Conservation (phyloP, 345 rosid genomes). For the Pugionium cornutum region DNA sequence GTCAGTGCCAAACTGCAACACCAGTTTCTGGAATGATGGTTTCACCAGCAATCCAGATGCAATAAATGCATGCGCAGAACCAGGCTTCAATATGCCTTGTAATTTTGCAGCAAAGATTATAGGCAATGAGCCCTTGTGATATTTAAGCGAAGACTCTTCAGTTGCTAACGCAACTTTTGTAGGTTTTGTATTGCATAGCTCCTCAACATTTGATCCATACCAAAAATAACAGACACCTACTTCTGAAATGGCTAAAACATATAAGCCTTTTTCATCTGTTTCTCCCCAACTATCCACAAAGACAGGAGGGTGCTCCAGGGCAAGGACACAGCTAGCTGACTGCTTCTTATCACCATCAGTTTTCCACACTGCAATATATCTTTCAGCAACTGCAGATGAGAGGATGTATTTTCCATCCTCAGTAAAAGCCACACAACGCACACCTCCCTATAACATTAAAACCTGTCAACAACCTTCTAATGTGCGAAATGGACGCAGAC, state of each 20-base stretch:
- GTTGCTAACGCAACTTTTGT: constrained; percentile 61
- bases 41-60: constrained; percentile 78
- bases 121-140: constrained; percentile 51
- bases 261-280: constrained; percentile 51
- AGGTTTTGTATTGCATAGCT: constrained; percentile 58
- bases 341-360: constrained; percentile 67
- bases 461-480: constrained; percentile 2
- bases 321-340: constrained; percentile 88
- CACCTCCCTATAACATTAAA: constrained; percentile 58
- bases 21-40: constrained; percentile 80
- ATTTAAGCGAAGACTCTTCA: constrained; percentile 48
- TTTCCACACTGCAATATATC: constrained; percentile 81
- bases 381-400: constrained; percentile 81
- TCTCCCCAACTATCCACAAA: constrained; percentile 65
- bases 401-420: constrained; percentile 78
- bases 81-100: constrained; percentile 59
- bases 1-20: constrained; percentile 63
- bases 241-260: constrained; percentile 80
- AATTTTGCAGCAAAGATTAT: constrained; percentile 79
- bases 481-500: neutral
- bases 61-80: constrained; percentile 59
- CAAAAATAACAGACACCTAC: constrained; percentile 85
- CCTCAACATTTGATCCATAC: constrained; percentile 68
- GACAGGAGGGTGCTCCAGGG: constrained; percentile 94
- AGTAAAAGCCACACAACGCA: constrained; percentile 70